Conservation (phyloP, 169 alveolate species). For the Plasmodium gaboni region DNA sequence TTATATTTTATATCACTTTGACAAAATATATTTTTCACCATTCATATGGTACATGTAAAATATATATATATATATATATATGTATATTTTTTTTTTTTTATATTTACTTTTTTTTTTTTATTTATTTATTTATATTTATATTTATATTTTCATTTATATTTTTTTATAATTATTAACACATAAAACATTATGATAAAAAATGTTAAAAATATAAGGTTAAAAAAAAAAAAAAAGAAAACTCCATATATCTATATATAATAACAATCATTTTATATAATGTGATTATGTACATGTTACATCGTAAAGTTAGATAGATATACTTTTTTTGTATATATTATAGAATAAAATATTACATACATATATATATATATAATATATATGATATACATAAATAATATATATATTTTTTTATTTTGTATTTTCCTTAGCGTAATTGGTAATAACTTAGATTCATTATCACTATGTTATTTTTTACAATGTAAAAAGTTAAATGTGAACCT, state of each 20-base stretch:
- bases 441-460: slow-evolving; percentile 30
- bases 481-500: slow-evolving; percentile 6
- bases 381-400: neutral
- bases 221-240: neutral
- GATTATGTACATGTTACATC: neutral
- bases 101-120: neutral
- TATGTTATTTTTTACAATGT: slow-evolving; percentile 24
- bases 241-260: neutral
- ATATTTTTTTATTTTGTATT: neutral
- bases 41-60: too few species aligned
- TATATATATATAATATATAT: neutral
- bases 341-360: neutral
- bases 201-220: neutral
- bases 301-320: too few species aligned
- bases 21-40: too few species aligned
- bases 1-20: too few species aligned
- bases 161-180: neutral
- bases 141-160: neutral
- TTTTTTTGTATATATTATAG: too few species aligned
- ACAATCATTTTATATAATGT: neutral
- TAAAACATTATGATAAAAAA: neutral
- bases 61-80: too few species aligned
- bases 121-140: too few species aligned
- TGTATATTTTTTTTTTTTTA: neutral
- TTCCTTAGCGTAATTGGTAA: slow-evolving; percentile 49